Conservation (phyloP, 805 yeast species). For the Kregervanrija fluxuum region DNA sequence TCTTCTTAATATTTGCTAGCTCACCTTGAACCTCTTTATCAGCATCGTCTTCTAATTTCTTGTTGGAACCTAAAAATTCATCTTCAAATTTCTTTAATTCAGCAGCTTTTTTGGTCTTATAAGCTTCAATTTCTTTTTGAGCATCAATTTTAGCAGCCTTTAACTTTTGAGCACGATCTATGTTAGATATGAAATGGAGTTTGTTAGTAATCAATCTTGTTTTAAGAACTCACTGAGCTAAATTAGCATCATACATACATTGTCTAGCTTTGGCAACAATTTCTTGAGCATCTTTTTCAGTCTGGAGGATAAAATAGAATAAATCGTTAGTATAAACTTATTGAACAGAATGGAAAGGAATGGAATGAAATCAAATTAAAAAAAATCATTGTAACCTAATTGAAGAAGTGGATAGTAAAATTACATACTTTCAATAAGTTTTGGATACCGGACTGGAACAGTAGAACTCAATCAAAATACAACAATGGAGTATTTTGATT, state of each 20-base stretch:
- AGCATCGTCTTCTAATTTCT: constrained; percentile 72
- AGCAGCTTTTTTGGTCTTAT: constrained; percentile 74
- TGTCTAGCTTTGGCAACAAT: constrained; percentile 90
- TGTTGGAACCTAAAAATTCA: constrained; percentile 69
- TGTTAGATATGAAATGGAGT: background rate
- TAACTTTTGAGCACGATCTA: constrained; percentile 73
- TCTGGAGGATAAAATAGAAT: constrained; percentile 31
- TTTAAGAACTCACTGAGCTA: background rate
- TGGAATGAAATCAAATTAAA: background rate
- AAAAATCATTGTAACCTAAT: background rate
- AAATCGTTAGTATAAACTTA: constrained; percentile 4
- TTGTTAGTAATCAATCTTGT: background rate
- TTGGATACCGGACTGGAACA: constrained; percentile 51
- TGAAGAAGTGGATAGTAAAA: background rate
- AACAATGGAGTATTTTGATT: background rate
- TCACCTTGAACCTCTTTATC: constrained; percentile 66
- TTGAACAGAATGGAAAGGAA: background rate
- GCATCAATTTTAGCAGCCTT: constrained; percentile 96
- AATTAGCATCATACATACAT: constrained; percentile 37
- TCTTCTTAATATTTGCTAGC: constrained; percentile 55
- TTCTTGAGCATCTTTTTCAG: constrained; percentile 96
- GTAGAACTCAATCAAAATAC: background rate
- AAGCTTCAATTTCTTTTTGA: constrained; percentile 76
- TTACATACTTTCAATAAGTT: constrained; percentile 50
- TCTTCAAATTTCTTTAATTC: constrained; percentile 71